These are phyloP conservation scores for Trichoderma sp. DNA, from an alignment of 2,329 filamentous ascomycete species.

Conservation along the genomic window DNA sequence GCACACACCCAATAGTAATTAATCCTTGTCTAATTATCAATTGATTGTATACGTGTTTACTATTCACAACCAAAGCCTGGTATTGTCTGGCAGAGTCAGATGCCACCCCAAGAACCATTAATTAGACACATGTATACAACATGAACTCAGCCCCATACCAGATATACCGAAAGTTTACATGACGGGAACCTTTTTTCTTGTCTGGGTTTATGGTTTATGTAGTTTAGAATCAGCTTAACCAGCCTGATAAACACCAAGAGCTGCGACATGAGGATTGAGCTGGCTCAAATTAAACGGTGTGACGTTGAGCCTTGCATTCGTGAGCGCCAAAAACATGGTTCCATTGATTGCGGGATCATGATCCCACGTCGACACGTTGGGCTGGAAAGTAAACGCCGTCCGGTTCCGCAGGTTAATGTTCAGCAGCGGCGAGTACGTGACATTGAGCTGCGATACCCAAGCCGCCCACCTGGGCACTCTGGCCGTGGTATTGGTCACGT, in stretches of 20 bases:
- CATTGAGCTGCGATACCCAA: conserved; percentile 77
- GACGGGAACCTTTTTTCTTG: not conserved
- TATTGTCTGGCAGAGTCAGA: not conserved
- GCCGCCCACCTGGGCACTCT: conserved; percentile 65
- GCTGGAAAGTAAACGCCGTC: conserved; percentile 70
- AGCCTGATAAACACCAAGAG: conserved; percentile 64
- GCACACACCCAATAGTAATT: not conserved
- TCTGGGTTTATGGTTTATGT: not conserved
- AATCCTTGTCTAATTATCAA: not conserved
- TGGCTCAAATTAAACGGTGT: conserved; percentile 75
- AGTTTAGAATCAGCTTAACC: not conserved
- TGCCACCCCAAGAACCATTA: not conserved
- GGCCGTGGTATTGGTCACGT: conserved; percentile 66
- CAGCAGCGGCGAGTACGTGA: conserved; percentile 67
- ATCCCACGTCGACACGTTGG: conserved; percentile 65
- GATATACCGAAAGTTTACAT: not conserved
- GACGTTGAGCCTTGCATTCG: conserved; percentile 65
- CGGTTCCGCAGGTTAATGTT: conserved; percentile 50
- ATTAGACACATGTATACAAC: not conserved
- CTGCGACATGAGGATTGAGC: conserved; percentile 76
- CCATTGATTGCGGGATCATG: conserved; percentile 72
- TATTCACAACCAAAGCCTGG: not conserved
- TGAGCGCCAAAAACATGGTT: conserved; percentile 78
- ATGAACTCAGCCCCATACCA: not conserved
- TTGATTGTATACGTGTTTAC: not conserved